These are phyloP conservation scores for Fusarium camptoceras DNA, from an alignment of 2,329 filamentous ascomycete genomes.

Conservation along the genomic window DNA sequence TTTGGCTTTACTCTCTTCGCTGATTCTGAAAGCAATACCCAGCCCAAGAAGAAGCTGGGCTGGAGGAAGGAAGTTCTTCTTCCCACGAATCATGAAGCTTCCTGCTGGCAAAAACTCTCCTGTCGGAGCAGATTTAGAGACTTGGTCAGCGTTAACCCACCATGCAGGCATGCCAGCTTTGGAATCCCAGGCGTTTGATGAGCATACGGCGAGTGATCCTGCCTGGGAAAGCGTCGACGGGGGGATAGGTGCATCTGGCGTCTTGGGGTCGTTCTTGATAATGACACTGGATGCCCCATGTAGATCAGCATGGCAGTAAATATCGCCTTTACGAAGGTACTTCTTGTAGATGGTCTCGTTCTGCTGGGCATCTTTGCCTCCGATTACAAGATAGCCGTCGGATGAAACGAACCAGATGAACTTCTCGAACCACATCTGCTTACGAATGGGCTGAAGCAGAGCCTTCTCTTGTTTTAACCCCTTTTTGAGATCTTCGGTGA, in stretches of 20 bases:
- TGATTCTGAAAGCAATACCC: slow-evolving; percentile 87
- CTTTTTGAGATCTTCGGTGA: slow-evolving; percentile 85
- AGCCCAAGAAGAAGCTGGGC: slow-evolving; percentile 89
- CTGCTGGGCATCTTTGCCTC: slow-evolving; percentile 88
- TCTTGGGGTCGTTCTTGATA: slow-evolving; percentile 86
- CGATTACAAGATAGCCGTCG: slow-evolving; percentile 92
- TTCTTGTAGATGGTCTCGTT: slow-evolving; percentile 91
- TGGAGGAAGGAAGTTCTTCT: slow-evolving; percentile 92
- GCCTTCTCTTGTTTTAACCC: slow-evolving; percentile 93
- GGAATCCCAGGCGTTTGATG: slow-evolving; percentile 92
- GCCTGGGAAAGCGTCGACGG: slow-evolving; percentile 93
- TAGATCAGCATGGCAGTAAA: slow-evolving; percentile 92
- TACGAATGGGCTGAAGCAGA: slow-evolving; percentile 82
- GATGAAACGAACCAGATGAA: slow-evolving; percentile 96
- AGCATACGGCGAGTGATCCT: slow-evolving; percentile 84
- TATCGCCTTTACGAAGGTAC: slow-evolving; percentile 87
- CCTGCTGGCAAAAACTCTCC: slow-evolving; percentile 85
- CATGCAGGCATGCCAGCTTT: slow-evolving; percentile 96
- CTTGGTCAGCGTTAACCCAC: slow-evolving; percentile 93
- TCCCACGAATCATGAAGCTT: slow-evolving; percentile 82
- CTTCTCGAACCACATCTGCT: slow-evolving; percentile 96
- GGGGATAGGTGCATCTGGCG: slow-evolving; percentile 86
- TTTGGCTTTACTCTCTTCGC: slow-evolving; percentile 84
- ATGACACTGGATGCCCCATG: slow-evolving; percentile 86
- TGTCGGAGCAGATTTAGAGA: slow-evolving; percentile 83